Base-by-base conservation (phyloP, 1,284 basidiomycete genomes). In the Apiotrichum mycotoxinovorans region DNA sequence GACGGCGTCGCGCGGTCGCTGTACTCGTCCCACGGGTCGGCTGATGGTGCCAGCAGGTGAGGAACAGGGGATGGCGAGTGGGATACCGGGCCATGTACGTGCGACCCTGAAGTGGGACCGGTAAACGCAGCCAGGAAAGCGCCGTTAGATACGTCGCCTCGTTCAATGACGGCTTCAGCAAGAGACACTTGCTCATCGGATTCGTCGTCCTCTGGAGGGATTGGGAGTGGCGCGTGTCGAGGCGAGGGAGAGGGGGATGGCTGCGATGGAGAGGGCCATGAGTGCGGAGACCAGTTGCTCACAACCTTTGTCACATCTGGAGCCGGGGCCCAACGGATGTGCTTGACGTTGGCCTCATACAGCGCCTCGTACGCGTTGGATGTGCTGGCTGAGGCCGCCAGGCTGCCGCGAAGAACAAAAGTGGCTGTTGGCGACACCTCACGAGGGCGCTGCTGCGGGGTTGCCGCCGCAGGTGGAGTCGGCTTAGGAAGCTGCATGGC, bases 11-110 rank as follows among this genome's bases (percentile, higher is more conserved):
- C 51, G 4, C 60, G 51, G 49, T 62, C 60, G 25, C 50, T 53
- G 54, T 62, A 62, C 57, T 62, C 60, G 49, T 62, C 60, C 60
- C 60, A 62, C 14, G 60, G 60, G 52, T 62, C 60, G 2, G n/a
- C 26, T 17, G 25, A 14, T 1, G 58, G 58, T 1, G 51, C 54
- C 25, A 60, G 46, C n/a, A 48, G 48, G 23, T 49, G 41, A 2
- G 52, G 27, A 4, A 18, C 49, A 4, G 49, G 38, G 4, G 30
- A 26, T 12, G 33, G 42, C 23, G 51, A 27, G 34, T 22, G 11
- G 11, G 23, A 18, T 3, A 23, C 7, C 7, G 37, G 33, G 20
- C 46, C 33, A 14, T 30, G 9, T 3, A 48, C 23, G 33, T 33
- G 46, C 1, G 46, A 34, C 9, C 35, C 8, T 2, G 46, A 33